phyloP scores from a whole-genome alignment of 768 basidiomycete species.

The Collybiopsis luxurians region DNA sequence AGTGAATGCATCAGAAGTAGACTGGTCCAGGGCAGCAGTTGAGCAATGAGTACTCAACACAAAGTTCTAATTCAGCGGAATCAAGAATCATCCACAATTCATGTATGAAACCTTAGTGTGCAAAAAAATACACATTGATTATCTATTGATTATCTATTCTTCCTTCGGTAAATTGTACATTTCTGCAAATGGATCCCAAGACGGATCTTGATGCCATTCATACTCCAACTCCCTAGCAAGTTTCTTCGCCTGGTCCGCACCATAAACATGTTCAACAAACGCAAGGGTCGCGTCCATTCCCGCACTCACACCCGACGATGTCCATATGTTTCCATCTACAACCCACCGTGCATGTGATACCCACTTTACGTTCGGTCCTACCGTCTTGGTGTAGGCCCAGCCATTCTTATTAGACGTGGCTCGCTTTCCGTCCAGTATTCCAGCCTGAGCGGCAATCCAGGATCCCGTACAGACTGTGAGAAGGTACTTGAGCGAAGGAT shows the following conservation, averaged over 20 bases:
- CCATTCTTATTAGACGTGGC: conserved; percentile 44
- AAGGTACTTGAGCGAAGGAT: conserved; percentile 34
- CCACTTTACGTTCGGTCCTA: conserved; percentile 36
- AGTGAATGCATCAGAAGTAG: no score
- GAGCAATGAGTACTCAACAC: no score
- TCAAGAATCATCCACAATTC: no score
- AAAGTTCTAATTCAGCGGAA: no score
- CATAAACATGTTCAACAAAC: conserved; percentile 35
- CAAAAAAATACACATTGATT: no score
- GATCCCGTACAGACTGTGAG: conserved; percentile 45
- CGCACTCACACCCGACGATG: conserved; percentile 44
- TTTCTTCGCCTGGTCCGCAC: conserved; percentile 26
- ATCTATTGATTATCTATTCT: no score
- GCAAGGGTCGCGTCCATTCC: conserved; percentile 39
- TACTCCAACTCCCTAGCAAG: conserved; percentile 36
- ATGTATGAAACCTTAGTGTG: no score
- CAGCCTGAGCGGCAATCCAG: conserved; percentile 33
- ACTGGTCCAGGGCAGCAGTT: no score
- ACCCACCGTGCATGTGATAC: conserved; percentile 46
- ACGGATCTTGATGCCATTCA: conserved; percentile 33
- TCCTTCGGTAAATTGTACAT: conserved; percentile 9
- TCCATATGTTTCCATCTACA: conserved; percentile 46
- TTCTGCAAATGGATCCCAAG: conserved; percentile 38
- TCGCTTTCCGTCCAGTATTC: conserved; percentile 36
- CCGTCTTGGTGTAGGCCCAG: conserved; percentile 23